Evolutionary conservation across 2,329 filamentous ascomycete genomes (phyloP).

Genomic region (Ophiosphaerella narmari): DNA sequence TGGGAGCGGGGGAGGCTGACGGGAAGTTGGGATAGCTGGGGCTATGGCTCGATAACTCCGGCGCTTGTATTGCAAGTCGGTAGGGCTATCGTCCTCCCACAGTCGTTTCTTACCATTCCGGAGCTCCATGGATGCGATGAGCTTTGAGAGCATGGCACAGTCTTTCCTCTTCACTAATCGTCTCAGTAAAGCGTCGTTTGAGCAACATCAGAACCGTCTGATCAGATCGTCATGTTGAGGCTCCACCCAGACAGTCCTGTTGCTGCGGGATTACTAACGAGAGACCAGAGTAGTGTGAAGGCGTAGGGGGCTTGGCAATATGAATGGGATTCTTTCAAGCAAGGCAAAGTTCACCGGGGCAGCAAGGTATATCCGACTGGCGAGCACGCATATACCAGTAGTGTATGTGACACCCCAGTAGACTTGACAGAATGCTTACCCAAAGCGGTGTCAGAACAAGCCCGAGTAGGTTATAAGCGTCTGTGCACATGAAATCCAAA

Average conservation of each 20-base stretch:
- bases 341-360: neutral
- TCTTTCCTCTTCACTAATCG: constrained; percentile 32
- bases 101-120: constrained; percentile 34
- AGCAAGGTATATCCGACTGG: constrained; percentile 2
- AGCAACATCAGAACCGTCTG: constrained; percentile 18
- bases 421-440: neutral
- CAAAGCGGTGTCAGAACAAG: constrained; percentile 3
- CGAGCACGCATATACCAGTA: neutral
- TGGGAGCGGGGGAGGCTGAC: constrained; percentile 29
- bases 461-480: constrained; percentile 8
- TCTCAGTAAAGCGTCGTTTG: constrained; percentile 13
- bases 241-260: constrained; percentile 9
- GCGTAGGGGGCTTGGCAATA: constrained; percentile 18
- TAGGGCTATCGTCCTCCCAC: constrained; percentile 34
- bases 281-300: constrained; percentile 10
- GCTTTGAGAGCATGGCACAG: constrained; percentile 19
- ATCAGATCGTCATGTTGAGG: constrained; percentile 11
- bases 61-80: constrained; percentile 20
- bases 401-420: neutral
- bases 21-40: constrained; percentile 8
- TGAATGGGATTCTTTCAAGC: constrained; percentile 8
- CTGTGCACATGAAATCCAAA: constrained; percentile 11
- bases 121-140: constrained; percentile 35
- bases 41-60: constrained; percentile 16
- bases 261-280: constrained; percentile 30